These are phyloP conservation scores for Backusella luteola DNA, from an alignment of 192 early-diverging fungal genomes.

Conservation along the genomic window DNA sequence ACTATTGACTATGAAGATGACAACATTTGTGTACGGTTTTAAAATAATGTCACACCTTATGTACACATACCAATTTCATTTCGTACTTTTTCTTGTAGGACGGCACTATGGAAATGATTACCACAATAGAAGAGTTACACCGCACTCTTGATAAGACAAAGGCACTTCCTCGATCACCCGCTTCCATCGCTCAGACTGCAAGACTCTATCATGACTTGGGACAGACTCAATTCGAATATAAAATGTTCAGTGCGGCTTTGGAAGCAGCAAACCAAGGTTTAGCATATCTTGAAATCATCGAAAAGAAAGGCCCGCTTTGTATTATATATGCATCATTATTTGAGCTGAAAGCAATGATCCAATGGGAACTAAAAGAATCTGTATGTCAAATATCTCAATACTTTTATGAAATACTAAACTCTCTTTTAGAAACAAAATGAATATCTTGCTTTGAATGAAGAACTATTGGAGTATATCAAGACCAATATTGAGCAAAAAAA, in stretches of 20 bases:
- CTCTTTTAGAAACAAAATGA: not conserved
- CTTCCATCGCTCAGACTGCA: not conserved
- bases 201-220: slow-evolving; percentile 4
- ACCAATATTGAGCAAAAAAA: not conserved
- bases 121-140: not conserved
- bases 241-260: not conserved
- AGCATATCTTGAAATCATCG: not conserved
- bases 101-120: not conserved
- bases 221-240: not conserved
- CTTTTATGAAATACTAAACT: not conserved
- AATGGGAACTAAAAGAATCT: not conserved
- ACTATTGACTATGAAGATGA: not conserved
- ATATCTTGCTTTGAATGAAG: not conserved
- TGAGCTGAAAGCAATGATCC: not conserved
- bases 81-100: not conserved
- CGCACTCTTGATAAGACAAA: not conserved
- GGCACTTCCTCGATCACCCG: not conserved
- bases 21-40: not conserved
- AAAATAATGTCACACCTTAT: not conserved
- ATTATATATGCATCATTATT: not conserved
- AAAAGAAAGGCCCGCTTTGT: not conserved
- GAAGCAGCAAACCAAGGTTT: not conserved
- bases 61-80: not conserved
- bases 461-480: not conserved
- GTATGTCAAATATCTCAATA: not conserved